These are phyloP conservation scores for Sicyos baderoa DNA, from an alignment of 306 rosid genomes.

Conservation along the genomic window DNA sequence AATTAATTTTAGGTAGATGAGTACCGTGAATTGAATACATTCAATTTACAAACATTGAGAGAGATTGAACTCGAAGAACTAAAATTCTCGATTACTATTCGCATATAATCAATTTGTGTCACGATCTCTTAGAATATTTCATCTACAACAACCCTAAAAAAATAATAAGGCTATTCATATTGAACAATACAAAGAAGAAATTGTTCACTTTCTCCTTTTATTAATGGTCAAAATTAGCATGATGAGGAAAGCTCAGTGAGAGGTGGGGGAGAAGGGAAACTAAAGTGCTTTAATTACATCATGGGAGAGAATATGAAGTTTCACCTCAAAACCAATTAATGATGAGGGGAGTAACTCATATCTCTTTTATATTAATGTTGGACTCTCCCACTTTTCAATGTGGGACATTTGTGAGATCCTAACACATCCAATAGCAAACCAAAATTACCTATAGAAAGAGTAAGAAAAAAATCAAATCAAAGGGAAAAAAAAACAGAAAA, in stretches of 20 bases:
- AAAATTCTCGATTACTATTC: too few species aligned
- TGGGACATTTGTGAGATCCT: too few species aligned
- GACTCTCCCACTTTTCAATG: too few species aligned
- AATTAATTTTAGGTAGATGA: too few species aligned
- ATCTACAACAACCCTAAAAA: neutral
- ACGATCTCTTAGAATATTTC: neutral
- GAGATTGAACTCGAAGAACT: neutral
- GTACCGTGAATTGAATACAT: too few species aligned
- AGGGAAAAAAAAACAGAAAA: neutral
- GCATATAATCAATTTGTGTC: neutral
- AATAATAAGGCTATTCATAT: neutral
- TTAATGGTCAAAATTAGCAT: neutral
- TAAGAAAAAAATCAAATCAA: neutral
- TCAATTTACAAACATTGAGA: neutral
- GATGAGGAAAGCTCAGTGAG: neutral
- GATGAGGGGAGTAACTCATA: too few species aligned
- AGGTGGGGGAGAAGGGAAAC: conserved; percentile 1
- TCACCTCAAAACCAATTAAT: too few species aligned
- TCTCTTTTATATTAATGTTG: too few species aligned
- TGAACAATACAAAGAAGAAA: neutral
- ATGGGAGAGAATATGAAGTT: too few species aligned
- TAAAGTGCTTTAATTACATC: conserved; percentile 13
- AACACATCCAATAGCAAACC: neutral
- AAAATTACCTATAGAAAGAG: neutral
- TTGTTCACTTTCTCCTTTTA: neutral